A percentile compares a stretch with the other conserved stretches of the same genome.
These are phyloP conservation scores for Botryotinia globosa DNA, from an alignment of 2,329 filamentous ascomycete genomes.

Conservation along the genomic window DNA sequence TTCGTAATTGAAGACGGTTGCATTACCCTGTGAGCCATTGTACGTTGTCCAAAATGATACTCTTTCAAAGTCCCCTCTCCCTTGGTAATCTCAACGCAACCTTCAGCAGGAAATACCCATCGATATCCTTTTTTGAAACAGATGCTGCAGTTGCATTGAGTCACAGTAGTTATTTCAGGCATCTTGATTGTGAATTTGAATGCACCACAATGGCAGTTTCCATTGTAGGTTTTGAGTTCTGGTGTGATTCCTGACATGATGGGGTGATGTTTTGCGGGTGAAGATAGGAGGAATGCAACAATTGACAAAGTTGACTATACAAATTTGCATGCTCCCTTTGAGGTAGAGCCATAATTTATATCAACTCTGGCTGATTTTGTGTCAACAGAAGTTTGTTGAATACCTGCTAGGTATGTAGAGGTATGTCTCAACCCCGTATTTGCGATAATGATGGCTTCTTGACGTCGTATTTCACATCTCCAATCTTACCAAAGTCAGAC, in stretches of 20 bases:
- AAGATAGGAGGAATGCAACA: background rate
- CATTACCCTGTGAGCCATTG: constrained; percentile 43
- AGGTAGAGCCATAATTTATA: background rate
- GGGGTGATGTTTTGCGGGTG: background rate
- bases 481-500: background rate
- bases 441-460: too few relatives aligned
- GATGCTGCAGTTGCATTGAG: constrained; percentile 66
- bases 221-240: constrained; percentile 43
- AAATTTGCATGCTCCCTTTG: background rate
- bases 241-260: constrained; percentile 4
- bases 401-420: background rate
- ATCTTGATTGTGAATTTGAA: constrained; percentile 52
- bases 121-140: constrained; percentile 52
- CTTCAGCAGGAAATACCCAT: constrained; percentile 39
- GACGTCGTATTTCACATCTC: background rate
- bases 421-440: background rate
- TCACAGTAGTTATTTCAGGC: constrained; percentile 55
- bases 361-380: background rate
- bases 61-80: constrained; percentile 44
- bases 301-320: background rate
- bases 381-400: background rate
- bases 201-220: constrained; percentile 56
- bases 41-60: constrained; percentile 46
- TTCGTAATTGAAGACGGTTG: background rate
- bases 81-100: constrained; percentile 47